These are phyloP conservation scores for Pseudevernia furfuracea DNA, from an alignment of 495 filamentous ascomycete species.

Conservation along the genomic window DNA sequence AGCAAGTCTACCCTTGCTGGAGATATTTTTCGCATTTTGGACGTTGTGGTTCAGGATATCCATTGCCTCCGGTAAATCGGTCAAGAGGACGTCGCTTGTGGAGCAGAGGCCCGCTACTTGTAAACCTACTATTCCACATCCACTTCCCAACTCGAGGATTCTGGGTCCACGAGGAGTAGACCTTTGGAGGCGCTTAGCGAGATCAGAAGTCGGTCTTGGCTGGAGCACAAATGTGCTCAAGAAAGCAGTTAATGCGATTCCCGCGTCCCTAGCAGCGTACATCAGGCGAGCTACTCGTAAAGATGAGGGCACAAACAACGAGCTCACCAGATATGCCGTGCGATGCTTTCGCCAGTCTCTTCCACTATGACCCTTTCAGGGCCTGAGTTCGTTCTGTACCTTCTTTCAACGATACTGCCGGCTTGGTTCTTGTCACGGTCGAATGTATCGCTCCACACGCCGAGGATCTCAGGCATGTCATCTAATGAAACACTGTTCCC, in stretches of 20 bases:
- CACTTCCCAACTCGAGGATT: slow-evolving; percentile 72
- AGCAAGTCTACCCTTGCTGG: slow-evolving; percentile 32
- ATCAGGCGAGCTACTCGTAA: neutral
- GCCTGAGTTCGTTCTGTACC: slow-evolving; percentile 33
- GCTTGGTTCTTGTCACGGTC: slow-evolving; percentile 33
- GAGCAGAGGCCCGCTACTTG: slow-evolving; percentile 55
- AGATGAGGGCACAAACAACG: neutral
- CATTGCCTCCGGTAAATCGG: slow-evolving; percentile 73
- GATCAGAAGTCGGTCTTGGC: slow-evolving; percentile 24
- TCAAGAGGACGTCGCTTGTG: slow-evolving; percentile 56
- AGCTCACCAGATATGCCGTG: slow-evolving; percentile 81
- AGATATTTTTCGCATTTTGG: slow-evolving; percentile 33
- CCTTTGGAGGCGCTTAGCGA: slow-evolving; percentile 30
- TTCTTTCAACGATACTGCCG: slow-evolving; percentile 46
- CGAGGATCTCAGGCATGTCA: slow-evolving; percentile 41
- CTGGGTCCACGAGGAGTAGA: slow-evolving; percentile 35
- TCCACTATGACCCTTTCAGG: slow-evolving; percentile 56
- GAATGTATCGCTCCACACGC: slow-evolving; percentile 49
- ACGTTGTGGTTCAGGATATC: slow-evolving; percentile 54
- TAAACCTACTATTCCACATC: slow-evolving; percentile 79
- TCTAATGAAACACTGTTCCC: slow-evolving; percentile 6
- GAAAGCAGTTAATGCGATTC: slow-evolving; percentile 48
- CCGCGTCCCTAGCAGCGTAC: slow-evolving; percentile 53
- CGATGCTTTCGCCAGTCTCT: slow-evolving; percentile 91
- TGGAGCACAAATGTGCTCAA: slow-evolving; percentile 22